Evolutionary conservation across 768 basidiomycete species (phyloP).

Genomic region (Ramaria sp.): DNA sequence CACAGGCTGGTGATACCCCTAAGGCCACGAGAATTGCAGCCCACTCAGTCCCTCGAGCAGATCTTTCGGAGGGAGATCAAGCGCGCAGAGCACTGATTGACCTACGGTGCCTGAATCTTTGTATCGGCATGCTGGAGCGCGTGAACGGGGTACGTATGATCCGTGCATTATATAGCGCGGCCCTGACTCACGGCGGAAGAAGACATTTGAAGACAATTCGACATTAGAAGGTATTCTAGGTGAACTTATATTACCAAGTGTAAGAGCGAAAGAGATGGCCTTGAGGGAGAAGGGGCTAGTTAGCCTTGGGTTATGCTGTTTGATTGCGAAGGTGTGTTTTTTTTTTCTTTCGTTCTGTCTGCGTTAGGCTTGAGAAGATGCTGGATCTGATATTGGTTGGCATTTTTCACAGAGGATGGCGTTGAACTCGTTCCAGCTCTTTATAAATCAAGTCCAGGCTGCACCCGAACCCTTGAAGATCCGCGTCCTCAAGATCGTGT

Average conservation of each 20-base stretch:
- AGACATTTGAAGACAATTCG: constrained; percentile 58
- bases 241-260: constrained; percentile 85
- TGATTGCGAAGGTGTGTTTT: constrained; percentile 58
- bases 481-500: constrained; percentile 66
- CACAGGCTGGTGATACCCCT: constrained; percentile 18
- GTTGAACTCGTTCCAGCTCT: constrained; percentile 61
- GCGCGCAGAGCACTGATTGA: constrained; percentile 52
- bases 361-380: constrained; percentile 10
- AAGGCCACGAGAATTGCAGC: constrained; percentile 22
- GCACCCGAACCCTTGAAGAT: constrained; percentile 56
- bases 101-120: constrained; percentile 61
- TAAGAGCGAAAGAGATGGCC: constrained; percentile 75
- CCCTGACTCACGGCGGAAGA: background rate
- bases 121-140: constrained; percentile 76
- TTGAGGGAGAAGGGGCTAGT: constrained; percentile 75
- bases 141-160: constrained; percentile 60
- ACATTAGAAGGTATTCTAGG: constrained; percentile 56
- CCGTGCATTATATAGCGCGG: background rate
- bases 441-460: constrained; percentile 60
- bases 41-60: constrained; percentile 18
- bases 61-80: constrained; percentile 51
- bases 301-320: constrained; percentile 72
- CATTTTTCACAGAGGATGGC: constrained; percentile 30
- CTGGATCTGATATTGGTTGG: constrained; percentile 17
- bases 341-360: background rate